Evolutionary conservation across 208 protist genomes (phyloP), one percentile per base, ranked within the genome.

Genomic region (Phytomonas sp.): DNA sequence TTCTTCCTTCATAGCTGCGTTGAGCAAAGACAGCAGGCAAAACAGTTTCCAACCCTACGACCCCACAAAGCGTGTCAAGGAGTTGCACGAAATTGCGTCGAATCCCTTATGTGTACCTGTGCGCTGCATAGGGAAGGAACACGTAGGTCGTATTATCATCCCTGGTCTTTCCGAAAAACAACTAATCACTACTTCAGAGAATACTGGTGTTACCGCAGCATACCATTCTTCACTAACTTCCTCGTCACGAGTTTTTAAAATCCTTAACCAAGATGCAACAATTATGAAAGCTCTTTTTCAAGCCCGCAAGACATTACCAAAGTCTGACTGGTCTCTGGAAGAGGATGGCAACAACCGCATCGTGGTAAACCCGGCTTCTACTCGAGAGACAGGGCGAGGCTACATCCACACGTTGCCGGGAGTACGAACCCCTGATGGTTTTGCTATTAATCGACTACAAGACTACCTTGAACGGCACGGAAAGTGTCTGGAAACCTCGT

Each of bases 381-480:
- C 72, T 7, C 68, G 66, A 16, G 31, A 63, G 33, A 62, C 70
- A 7, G 78, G 73, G 32, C 74, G 73, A 31, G 86, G 81, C 67
- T 95, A 95, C 68, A 78, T 86, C 3, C 91, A 95, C 79, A 93
- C 91, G 19, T 78, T 96, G 26, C 56, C 82, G n/a, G 78, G 78
- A 14, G 87, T 94, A 40, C 82, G 91, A 11, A 69, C 73, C 31
- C 83, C 86, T 0, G 91, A 96, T 63, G 62, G 34, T 11, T 74
- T 78, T 60, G 81, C 79, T 7, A 52, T 78, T 23, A 60, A 76
- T 29, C 82, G 91, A 2, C 71, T 94, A 16, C 73, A 76, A 3
- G 91, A 96, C 77, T 96, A 92, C 72, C 69, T 96, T n/a, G 88
- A 96, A 74, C 86, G 91, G 0, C 81, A 96, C 72, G 91, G 91